phyloP scores from a whole-genome alignment of 164 flowering plant species.

The Stephania yunnanensis region DNA sequence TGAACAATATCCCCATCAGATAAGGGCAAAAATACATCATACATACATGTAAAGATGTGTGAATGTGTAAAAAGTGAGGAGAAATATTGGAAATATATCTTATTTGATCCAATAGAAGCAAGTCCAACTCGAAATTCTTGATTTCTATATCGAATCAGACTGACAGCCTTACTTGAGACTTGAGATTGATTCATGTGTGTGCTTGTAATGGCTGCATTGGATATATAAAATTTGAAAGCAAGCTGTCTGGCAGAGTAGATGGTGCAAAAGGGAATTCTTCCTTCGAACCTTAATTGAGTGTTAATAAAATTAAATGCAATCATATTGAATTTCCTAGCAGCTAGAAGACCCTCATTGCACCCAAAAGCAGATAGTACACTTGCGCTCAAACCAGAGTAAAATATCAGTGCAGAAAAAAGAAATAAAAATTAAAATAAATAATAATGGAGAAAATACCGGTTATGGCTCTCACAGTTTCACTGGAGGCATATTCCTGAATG shows the following conservation, averaged over 20 bases:
- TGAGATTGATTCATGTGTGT: background rate
- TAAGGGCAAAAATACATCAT: background rate
- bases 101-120: background rate
- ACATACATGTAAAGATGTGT: too few relatives aligned
- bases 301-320: background rate
- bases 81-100: background rate
- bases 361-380: background rate
- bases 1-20: background rate
- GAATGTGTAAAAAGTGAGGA: too few relatives aligned
- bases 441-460: slow-evolving; percentile 55
- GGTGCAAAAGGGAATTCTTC: background rate
- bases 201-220: background rate
- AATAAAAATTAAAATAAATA: background rate
- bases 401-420: background rate
- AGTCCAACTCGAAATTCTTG: background rate
- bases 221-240: background rate
- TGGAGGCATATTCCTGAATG: slow-evolving; percentile 96
- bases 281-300: background rate
- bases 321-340: background rate
- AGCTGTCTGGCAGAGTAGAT: background rate
- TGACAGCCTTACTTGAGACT: background rate
- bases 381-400: background rate
- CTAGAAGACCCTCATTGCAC: background rate
- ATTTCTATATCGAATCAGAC: background rate
- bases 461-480: slow-evolving; percentile 91